These are phyloP conservation scores for Cydonia oblonga DNA, from an alignment of 331 rosid species.

Conservation along the genomic window DNA sequence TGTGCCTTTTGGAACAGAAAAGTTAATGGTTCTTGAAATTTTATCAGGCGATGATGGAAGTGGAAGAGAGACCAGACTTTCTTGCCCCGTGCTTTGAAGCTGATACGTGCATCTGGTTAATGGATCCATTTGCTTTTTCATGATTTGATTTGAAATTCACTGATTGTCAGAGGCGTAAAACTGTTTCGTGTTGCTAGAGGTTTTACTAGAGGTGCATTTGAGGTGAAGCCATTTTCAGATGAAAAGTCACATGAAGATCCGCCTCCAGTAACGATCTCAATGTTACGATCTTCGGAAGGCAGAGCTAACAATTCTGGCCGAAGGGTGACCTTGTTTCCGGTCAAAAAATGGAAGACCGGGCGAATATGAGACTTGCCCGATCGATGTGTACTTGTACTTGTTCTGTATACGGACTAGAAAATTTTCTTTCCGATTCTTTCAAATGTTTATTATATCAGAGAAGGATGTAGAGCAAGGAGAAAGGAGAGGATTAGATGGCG, in stretches of 20 bases:
- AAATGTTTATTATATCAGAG: background rate
- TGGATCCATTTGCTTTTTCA: background rate
- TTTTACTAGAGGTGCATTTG: constrained; percentile 76
- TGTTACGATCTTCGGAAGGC: constrained; percentile 42
- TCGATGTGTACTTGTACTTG: background rate
- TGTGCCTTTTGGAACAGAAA: background rate
- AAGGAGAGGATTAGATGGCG: background rate
- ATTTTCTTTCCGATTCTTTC: background rate
- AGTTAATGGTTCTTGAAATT: background rate
- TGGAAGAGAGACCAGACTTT: constrained; percentile 40
- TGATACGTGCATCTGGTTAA: background rate
- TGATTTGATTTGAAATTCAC: constrained; percentile 1
- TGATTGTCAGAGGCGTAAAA: constrained; percentile 14
- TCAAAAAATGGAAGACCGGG: constrained; percentile 56
- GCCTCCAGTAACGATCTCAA: constrained; percentile 46
- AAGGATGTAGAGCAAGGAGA: background rate
- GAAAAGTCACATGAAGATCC: constrained; percentile 40
- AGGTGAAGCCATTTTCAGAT: constrained; percentile 55
- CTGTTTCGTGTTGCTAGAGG: constrained; percentile 72
- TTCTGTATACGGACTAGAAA: constrained; percentile 1
- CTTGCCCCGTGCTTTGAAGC: background rate
- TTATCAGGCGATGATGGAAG: constrained; percentile 57
- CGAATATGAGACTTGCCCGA: constrained; percentile 28
- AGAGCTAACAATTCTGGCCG: constrained; percentile 28
- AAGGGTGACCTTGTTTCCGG: constrained; percentile 50